These are phyloP conservation scores for Euphorbia lathyris DNA, from an alignment of 345 rosid genomes.

Conservation along the genomic window DNA sequence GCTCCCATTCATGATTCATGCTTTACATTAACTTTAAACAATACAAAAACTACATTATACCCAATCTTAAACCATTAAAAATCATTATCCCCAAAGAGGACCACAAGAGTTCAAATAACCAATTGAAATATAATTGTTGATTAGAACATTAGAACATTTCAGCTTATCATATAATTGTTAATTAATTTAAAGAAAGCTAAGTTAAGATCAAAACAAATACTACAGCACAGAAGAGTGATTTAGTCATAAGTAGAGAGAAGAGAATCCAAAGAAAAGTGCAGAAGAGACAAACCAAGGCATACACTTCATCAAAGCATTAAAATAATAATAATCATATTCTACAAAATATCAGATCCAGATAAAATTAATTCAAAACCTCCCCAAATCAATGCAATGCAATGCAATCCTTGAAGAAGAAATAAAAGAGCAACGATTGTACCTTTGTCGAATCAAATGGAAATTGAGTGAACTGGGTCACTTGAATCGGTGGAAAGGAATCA, in stretches of 20 bases:
- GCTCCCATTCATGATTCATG: conserved; percentile 18
- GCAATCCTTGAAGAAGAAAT: background rate
- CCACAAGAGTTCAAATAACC: conserved; percentile 17
- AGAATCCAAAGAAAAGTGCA: conserved; percentile 17
- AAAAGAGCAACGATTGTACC: background rate
- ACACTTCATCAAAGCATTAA: conserved; percentile 7
- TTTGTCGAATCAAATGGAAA: background rate
- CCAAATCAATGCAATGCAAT: conserved; percentile 3
- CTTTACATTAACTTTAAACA: conserved; percentile 6
- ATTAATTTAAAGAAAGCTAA: background rate
- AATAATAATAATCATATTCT: background rate
- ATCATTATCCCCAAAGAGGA: conserved; percentile 22
- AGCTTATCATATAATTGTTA: background rate
- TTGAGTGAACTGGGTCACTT: conserved; percentile 5
- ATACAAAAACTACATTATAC: background rate
- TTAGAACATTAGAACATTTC: background rate
- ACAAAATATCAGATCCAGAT: conserved; percentile 15
- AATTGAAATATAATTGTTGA: background rate
- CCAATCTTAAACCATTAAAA: conserved; percentile 11
- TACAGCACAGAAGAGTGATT: background rate
- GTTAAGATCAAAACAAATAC: background rate
- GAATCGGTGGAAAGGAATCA: conserved; percentile 2
- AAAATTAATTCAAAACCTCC: background rate
- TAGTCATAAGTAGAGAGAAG: conserved; percentile 1
- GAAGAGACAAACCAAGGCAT: conserved; percentile 9